Evolutionary conservation across 1,284 basidiomycete species (phyloP), one percentile per base, ranked within the genome.

Genomic region (Clitocybe nebularis): DNA sequence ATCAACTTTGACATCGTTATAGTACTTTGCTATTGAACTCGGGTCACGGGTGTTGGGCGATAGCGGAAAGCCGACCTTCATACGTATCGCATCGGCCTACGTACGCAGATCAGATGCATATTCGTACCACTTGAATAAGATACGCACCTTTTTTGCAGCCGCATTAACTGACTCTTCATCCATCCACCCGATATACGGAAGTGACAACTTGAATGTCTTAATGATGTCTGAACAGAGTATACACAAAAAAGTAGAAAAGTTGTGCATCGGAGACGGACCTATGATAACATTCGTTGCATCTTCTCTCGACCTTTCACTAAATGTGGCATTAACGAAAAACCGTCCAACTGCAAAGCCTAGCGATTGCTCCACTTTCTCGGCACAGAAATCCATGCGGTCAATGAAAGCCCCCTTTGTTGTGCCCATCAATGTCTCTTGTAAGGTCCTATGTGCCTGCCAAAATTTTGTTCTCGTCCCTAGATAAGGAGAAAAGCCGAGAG

Each of bases 11-110:
- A 95, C 77, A 17, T 72, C 67, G 2, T 64, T 63, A 59, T 98
- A 99, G 68, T 92, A 99, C 22, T 58, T 63, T 22, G 76, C 71
- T 33, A 96, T 75, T 8, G 88, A 83, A 28, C 68, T 66, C 21
- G 93, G 77, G 53, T 84, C 72, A 17, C 72, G 74, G 3, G 90
- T 94, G 63, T 97, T 77, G 2, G 94, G 94, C 5, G 78, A 88
- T 4, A 84, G 61, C 0, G 95, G 95, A 64, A 86, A 98, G 41
- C 93, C 92, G 46, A 94, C 87, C 73, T 93, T 92, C 61, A 90
- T 74, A 16, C 78, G 76, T 44, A 93, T 81, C 1, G 79, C 81
- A 56, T 88, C 79, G 10, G 89, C 90, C 79, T 83, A 44, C 21
- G 13, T 16, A 10, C 14, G 37, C 26, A 21, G 13, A 26, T 13